Conservation (phyloP, 495 filamentous ascomycete genomes). For the Aspergillus baeticus region DNA sequence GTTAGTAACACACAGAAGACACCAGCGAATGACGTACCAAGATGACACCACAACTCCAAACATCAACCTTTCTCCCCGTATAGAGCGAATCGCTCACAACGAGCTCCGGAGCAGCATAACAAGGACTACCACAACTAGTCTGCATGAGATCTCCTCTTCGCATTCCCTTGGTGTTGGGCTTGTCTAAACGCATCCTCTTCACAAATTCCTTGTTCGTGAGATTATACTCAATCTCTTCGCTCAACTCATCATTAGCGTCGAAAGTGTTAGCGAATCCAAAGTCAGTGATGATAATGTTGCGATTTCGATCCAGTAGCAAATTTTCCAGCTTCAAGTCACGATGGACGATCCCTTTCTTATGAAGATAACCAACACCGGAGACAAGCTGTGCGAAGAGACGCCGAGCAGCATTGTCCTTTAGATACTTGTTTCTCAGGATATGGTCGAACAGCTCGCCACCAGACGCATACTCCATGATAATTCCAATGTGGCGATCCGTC, state of each 20-base stretch:
- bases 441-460: slow-evolving; percentile 98
- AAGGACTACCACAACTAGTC: slow-evolving; percentile 61
- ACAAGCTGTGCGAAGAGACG: slow-evolving; percentile 94
- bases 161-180: slow-evolving; percentile 82
- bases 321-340: slow-evolving; percentile 98
- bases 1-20: background rate
- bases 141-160: slow-evolving; percentile 65
- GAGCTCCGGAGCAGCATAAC: slow-evolving; percentile 95
- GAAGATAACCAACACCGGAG: slow-evolving; percentile 94
- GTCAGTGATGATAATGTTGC: slow-evolving; percentile 99
- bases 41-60: slow-evolving; percentile 99
- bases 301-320: slow-evolving; percentile 88
- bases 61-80: slow-evolving; percentile 95
- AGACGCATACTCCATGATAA: slow-evolving; percentile 97
- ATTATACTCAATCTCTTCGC: slow-evolving; percentile 86
- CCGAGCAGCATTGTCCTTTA: slow-evolving; percentile 89
- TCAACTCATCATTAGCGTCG: slow-evolving; percentile 80
- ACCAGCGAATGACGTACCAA: slow-evolving; percentile 59
- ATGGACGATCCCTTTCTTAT: slow-evolving; percentile 99
- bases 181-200: slow-evolving; percentile 71
- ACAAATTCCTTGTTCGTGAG: slow-evolving; percentile 82
- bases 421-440: slow-evolving; percentile 91
- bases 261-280: slow-evolving; percentile 99
- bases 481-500: slow-evolving; percentile 93
- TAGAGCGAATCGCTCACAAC: slow-evolving; percentile 98